Evolutionary conservation across 1,284 basidiomycete genomes (phyloP).

Genomic region (Cryptococcus hybrid): DNA sequence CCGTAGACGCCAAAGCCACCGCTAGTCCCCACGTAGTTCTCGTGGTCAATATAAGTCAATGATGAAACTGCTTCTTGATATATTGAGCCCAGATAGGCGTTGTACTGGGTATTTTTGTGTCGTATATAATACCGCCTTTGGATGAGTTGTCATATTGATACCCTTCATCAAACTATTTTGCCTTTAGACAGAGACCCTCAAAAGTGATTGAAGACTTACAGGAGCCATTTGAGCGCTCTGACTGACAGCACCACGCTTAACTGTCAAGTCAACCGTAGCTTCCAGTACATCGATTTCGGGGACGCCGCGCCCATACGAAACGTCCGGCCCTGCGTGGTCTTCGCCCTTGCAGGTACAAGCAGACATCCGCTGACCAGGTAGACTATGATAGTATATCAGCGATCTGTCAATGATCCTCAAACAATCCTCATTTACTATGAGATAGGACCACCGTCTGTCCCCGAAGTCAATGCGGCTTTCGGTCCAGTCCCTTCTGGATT

Average conservation of each 20-base stretch:
- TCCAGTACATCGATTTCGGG: conserved; percentile 70
- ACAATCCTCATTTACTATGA: conserved; percentile 23
- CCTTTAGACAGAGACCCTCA: too few species aligned
- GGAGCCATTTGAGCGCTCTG: conserved; percentile 37
- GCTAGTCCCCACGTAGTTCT: conserved; percentile 38
- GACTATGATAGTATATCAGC: too few species aligned
- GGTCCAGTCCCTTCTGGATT: conserved; percentile 46
- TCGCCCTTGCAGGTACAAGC: conserved; percentile 57
- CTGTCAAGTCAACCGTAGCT: conserved; percentile 51
- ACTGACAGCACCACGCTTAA: conserved; percentile 22
- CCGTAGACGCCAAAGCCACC: conserved; percentile 56
- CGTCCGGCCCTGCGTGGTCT: conserved; percentile 64
- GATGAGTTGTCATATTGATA: conserved; percentile 61
- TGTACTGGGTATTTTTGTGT: conserved; percentile 58
- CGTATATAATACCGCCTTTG: conserved; percentile 40
- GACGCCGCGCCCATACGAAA: conserved; percentile 56
- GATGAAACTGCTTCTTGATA: conserved; percentile 75
- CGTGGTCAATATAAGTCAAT: conserved; percentile 57
- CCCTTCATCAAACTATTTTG: conserved; percentile 55
- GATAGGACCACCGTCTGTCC: conserved; percentile 30
- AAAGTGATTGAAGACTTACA: too few species aligned
- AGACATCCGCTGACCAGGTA: conserved; percentile 25
- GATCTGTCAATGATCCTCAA: background rate
- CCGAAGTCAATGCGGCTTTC: conserved; percentile 40
- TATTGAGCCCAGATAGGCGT: conserved; percentile 69